Conservation (phyloP, 805 yeast species). For the Ogataea methanolica region DNA sequence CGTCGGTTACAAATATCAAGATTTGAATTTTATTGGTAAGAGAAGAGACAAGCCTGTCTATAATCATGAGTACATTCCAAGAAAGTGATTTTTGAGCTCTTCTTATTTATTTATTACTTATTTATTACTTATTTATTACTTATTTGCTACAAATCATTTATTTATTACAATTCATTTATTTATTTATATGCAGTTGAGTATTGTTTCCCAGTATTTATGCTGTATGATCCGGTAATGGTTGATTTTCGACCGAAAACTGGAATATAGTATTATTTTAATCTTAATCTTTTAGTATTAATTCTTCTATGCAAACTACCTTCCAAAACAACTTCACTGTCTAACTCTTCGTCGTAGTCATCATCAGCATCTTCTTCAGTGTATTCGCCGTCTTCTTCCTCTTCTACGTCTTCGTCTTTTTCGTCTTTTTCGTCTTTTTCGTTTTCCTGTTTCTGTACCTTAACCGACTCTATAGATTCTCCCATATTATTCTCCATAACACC, state of each 20-base stretch:
- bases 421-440: not conserved
- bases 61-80: slow-evolving; percentile 25
- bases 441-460: not conserved
- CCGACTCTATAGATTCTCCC: not conserved
- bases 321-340: slow-evolving; percentile 11
- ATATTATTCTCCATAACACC: not conserved
- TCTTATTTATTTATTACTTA: not conserved
- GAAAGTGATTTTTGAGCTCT: slow-evolving; percentile 10
- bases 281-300: slow-evolving; percentile 2
- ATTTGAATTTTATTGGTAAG: slow-evolving; percentile 21
- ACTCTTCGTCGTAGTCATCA: slow-evolving; percentile 12
- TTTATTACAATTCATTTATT: slow-evolving; percentile 4
- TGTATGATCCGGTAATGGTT: no score
- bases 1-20: slow-evolving; percentile 29
- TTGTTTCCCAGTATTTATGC: not conserved
- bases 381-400: slow-evolving; percentile 1
- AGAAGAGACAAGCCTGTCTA: slow-evolving; percentile 29
- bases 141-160: slow-evolving; percentile 3
- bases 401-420: not conserved
- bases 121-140: slow-evolving; percentile 3
- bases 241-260: no score
- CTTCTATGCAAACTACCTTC: slow-evolving; percentile 8
- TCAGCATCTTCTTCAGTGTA: slow-evolving; percentile 1
- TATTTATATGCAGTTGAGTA: not conserved
- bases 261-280: slow-evolving; percentile 3